These are phyloP conservation scores for Glaciozyma martinii DNA, from an alignment of 768 basidiomycete species.

Conservation along the genomic window DNA sequence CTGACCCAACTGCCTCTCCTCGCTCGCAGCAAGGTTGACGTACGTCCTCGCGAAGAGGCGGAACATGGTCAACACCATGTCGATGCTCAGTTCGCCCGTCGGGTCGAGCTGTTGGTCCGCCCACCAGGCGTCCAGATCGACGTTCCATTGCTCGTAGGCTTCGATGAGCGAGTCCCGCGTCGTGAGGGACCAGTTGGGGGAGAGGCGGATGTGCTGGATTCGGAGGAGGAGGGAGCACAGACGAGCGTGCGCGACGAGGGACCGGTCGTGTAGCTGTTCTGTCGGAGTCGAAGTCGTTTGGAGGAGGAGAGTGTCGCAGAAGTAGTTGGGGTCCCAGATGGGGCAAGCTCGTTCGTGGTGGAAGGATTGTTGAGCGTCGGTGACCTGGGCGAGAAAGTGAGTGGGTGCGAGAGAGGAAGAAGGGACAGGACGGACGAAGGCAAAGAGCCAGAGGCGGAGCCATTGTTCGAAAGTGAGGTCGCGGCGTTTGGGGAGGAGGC, in stretches of 20 bases:
- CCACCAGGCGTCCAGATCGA: neutral
- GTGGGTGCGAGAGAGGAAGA: neutral
- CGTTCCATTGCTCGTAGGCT: neutral
- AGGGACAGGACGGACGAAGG: neutral
- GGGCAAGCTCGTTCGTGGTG: neutral
- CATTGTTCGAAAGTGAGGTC: slow-evolving; percentile 3
- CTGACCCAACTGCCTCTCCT: neutral
- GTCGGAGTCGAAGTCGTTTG: neutral
- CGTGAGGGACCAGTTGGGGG: neutral
- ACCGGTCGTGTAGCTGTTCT: neutral
- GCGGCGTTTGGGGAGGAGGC: neutral
- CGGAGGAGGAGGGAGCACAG: slow-evolving; percentile 2
- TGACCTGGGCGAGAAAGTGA: neutral
- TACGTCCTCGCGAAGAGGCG: neutral
- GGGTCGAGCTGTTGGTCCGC: neutral
- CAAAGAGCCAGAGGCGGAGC: slow-evolving; percentile 3
- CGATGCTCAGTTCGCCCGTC: neutral
- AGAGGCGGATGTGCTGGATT: neutral
- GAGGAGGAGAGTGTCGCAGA: slow-evolving; percentile 5
- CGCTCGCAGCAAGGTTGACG: neutral
- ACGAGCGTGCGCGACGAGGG: slow-evolving; percentile 2
- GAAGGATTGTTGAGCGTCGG: slow-evolving; percentile 3
- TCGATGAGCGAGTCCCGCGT: neutral
- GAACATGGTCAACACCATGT: neutral
- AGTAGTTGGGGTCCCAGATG: slow-evolving; percentile 2